Base-by-base conservation (phyloP, 2,329 filamentous ascomycete genomes). In the Xylariales sp. region DNA sequence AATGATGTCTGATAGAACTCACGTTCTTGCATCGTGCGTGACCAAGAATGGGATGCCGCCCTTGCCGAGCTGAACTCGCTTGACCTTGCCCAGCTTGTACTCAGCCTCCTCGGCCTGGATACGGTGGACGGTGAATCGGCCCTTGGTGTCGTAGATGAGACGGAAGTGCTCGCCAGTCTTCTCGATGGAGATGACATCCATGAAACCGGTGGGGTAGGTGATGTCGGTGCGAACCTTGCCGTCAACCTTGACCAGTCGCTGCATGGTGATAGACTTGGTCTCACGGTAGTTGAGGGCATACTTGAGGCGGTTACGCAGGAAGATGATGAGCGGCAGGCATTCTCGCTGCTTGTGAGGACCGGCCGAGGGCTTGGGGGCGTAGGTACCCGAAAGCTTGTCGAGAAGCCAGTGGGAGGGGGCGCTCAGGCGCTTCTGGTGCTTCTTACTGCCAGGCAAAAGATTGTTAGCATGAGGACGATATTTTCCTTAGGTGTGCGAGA, bases 1-100 rank as follows among this genome's bases (percentile, higher is more conserved):
- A 96, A 90, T 93, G 90, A 96, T 88, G 85, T 86, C 75, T 80
- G 76, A 81, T 75, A 85, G 81, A 85, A 97, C 91, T 95, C 80
- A 98, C 91, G 93, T 98, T 89, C 93, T 86, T 77, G 93, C 93
- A 93, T 98, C 93, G 88, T 98, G 93, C 90, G 93, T 98, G 88
- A 98, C 93, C 89, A 97, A 96, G 90, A 95, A 98, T 94, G 93
- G 93, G 84, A 98, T 95, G 79, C 90, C 93, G 76, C 93, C 94
- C 75, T 89, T 91, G 80, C 93, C 93, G 62, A 98, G 83, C 81
- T 98, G 93, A 50, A 98, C 93, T 65, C 91, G 86, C 88, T 96
- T 96, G 78, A 98, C 93, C 83, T 97, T 98, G 81, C 90, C 90
- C 62, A 98, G 81, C 86, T 98, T 98, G 88, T 96, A 98, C 79